Base-by-base conservation (phyloP, 2,329 filamentous ascomycete species). In the Fusarium albosuccineum region DNA sequence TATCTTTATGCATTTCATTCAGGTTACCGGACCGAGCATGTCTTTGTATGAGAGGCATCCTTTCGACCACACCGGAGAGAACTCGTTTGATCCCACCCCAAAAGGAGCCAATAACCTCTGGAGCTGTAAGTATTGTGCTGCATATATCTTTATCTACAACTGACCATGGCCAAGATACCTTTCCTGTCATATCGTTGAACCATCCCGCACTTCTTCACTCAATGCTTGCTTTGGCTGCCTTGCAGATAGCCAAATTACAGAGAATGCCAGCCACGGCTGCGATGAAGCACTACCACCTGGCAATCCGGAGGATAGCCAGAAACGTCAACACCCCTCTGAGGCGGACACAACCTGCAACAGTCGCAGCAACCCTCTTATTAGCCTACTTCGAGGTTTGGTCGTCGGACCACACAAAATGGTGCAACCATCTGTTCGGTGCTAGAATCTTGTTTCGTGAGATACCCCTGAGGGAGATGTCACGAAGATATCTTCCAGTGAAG, bases 381-480 rank as follows among this genome's bases (percentile, higher is more conserved):
- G 93, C 90, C 0, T 98, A 94, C 76, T 98, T 97, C 73, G 96
- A 98, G 77, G 92, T 97, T 16, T 96, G 95, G 90, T 92, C 91
- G 36, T 95, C 94, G 22, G 95, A 99, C 70, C 95, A 98, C 73
- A 89, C 91, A 57, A 97, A 97, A 77, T 99, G 96, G 96, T 96
- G 92, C 73, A 95, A 92, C 64, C 96, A 98, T 79, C 83, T 98
- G 37, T 88, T 92, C 48, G 96, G 96, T 11, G 92, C 93, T 9
- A 89, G 91, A 40, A 91, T 94, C 66, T 85, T 98, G 30, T 85
- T 98, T 27, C 87, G 88, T 53, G 94, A 98, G 75, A 91, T 97
- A 41, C 91, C 96, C 50, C 92, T 94, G 63, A 85, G 86, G 9
- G 85, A 87, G 2, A 91, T 94, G 82, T 92, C 92, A 1, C 87